Evolutionary conservation across 1,284 basidiomycete genomes (phyloP), one percentile per base, ranked within the genome.

Genomic region (Peniophora sp.): DNA sequence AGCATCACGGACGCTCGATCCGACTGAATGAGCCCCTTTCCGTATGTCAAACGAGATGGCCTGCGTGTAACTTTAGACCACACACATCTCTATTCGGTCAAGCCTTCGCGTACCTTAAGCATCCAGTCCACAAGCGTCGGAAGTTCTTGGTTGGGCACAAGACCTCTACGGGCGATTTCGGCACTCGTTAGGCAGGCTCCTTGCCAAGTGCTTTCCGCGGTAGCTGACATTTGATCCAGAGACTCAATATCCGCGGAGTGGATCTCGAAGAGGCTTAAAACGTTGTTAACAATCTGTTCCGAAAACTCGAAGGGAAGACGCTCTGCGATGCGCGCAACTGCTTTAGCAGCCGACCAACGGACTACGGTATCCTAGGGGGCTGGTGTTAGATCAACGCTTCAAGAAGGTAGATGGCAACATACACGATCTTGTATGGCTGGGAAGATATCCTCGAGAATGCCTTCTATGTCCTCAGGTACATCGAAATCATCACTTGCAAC

Each of bases 281-380:
- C 72, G 2, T 85, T 92, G 47, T 90, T 83, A 2, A 93, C 68
- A 11, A 98, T 83, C 64, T 99, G 92, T 27, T 78, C 72, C 0
- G 81, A 73, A 59, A 95, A 88, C 12, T 85, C 82, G 0, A 65
- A 53, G 2, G 96, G 91, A 0, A 99, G 77, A 14, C 89, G 78
- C 55, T 89, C 84, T 1, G 91, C 79, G 39, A 99, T 78, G 6
- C 94, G 83, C 3, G 94, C 90, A 11, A 98, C 71, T 23, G 92
- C 92, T 67, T 99, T 99, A 3, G 97, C 92, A 2, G 92, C 82
- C 10, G 95, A 94, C 79, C 93, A 99, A 45, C 97, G 88, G 19
- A 99, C 93, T 25, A 94, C 74, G 0, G 97, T 97, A 63, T 98
- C 95, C 92, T 97, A 49, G 32, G 20, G 50, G 20, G 50, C 16